Base-by-base conservation (phyloP, 176 grass and related monocot species). In the Eragrostis nindensis region DNA sequence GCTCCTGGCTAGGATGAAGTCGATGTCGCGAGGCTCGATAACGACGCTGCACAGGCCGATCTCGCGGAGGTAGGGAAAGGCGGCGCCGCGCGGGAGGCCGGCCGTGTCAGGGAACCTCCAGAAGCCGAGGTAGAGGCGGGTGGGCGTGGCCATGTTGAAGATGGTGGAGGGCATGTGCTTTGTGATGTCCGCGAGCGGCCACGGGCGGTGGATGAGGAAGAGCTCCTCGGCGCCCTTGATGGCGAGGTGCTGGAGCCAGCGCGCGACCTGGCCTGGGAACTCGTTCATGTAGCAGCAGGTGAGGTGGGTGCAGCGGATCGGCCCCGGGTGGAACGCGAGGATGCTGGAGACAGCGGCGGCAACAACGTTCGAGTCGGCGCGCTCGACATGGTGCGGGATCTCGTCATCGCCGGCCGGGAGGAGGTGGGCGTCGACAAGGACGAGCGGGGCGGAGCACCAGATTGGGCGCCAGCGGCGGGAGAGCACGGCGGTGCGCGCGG, bases 191-290 rank as follows among this genome's bases (percentile, higher is more conserved):
- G n/a, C 50, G 40, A 75, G 62, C 38, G 54, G 76, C 22, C 24
- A 62, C 26, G 76, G 69, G 47, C 68, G 59, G 47, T 73, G 66
- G 32, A 87, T 64, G 61, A 87, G 85, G 71, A 81, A 4, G 61
- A 87, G 70, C 41, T 87, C 62, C 7, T 40, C 19, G 11, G 81
- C 70, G 41, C 77, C 52, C 71, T 86, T 81, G 61, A 48, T 2
- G 32, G 62, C 59, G 26, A 86, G 70, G 50, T 46, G 39, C 52
- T 86, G 61, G 47, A 86, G 70, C 76, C 68, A 80, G 27, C 27
- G 53, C 2, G 29, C 13, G 21, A 81, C 62, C 3, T 54, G 25
- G 40, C 7, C 50, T 0, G 41, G 67, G 45, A 50, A 44, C 18
- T 61, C 41, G 62, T 46, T 27, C 60, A 81, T 66, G 62, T 22